Evolutionary conservation across 1,284 basidiomycete species (phyloP).

Genomic region (Cronartium quercuum): DNA sequence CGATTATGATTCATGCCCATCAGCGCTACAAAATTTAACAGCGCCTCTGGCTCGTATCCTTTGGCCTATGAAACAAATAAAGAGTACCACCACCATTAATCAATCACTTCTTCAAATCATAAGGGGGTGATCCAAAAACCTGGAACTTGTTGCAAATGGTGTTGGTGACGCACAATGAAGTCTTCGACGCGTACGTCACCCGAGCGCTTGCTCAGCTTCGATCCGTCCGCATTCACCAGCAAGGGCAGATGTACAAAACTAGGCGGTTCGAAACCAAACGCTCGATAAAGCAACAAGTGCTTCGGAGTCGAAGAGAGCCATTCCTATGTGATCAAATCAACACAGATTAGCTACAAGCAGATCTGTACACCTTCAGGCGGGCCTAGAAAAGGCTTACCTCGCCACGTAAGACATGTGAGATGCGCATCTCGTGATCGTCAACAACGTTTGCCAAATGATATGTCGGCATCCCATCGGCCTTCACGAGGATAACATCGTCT

Average conservation of each 20-base stretch:
- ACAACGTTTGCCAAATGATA: conserved; percentile 95
- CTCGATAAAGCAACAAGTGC: conserved; percentile 81
- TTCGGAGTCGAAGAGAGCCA: conserved; percentile 93
- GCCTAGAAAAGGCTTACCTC: conserved; percentile 57
- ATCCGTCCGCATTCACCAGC: conserved; percentile 79
- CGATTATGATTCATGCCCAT: conserved; percentile 70
- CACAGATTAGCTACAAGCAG: too few relatives aligned
- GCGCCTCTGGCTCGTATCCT: conserved; percentile 83
- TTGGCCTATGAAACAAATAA: conserved; percentile 46
- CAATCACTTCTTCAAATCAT: background rate
- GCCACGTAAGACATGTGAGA: conserved; percentile 89
- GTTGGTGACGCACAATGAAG: conserved; percentile 62
- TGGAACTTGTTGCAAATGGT: too few relatives aligned
- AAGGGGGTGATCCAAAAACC: too few relatives aligned
- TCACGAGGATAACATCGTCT: conserved; percentile 87
- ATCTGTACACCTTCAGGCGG: background rate
- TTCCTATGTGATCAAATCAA: conserved; percentile 58
- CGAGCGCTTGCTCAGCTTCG: conserved; percentile 88
- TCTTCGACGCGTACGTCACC: conserved; percentile 80
- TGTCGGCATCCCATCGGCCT: conserved; percentile 86
- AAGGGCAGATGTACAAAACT: conserved; percentile 86
- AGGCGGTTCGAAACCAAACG: conserved; percentile 66
- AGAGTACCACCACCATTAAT: conserved; percentile 1
- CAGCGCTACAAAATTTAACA: conserved; percentile 87
- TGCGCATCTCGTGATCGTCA: conserved; percentile 91